Evolutionary conservation across 495 filamentous ascomycete genomes (phyloP).

Genomic region (Hypoxylon crocopeplum): DNA sequence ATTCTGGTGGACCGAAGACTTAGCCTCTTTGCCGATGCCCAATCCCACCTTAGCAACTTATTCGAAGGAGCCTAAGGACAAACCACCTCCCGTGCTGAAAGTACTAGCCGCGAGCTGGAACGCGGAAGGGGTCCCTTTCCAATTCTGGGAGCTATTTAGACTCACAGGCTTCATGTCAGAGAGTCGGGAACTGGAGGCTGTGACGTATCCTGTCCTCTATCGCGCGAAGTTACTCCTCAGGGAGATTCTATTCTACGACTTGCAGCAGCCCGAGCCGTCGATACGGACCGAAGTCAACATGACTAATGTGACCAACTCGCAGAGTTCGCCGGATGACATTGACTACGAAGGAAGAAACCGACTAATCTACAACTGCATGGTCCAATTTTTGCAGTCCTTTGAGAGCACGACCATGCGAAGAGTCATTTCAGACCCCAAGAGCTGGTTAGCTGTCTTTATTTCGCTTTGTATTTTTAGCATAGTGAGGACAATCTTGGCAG

Average conservation of each 20-base stretch:
- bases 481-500: conserved; percentile 54
- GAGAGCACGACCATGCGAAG: conserved; percentile 49
- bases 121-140: conserved; percentile 47
- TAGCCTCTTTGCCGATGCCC: conserved; percentile 50
- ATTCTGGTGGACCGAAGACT: conserved; percentile 61
- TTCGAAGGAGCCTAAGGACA: conserved; percentile 47
- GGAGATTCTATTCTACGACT: conserved; percentile 57
- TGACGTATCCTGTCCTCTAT: conserved; percentile 52
- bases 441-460: conserved; percentile 55
- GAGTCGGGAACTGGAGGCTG: conserved; percentile 48
- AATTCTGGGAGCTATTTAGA: conserved; percentile 56
- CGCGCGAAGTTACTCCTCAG: conserved; percentile 57
- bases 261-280: conserved; percentile 55
- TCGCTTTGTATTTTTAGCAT: conserved; percentile 59
- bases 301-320: conserved; percentile 44
- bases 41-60: conserved; percentile 52
- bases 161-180: conserved; percentile 51
- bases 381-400: conserved; percentile 55
- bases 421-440: conserved; percentile 45
- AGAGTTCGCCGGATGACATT: conserved; percentile 48
- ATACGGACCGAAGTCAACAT: conserved; percentile 50
- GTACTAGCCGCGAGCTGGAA: conserved; percentile 58
- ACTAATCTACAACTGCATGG: conserved; percentile 55
- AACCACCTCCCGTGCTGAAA: conserved; percentile 51
- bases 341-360: conserved; percentile 54